Evolutionary conservation across 768 basidiomycete species (phyloP).

Genomic region (Russula foetens): DNA sequence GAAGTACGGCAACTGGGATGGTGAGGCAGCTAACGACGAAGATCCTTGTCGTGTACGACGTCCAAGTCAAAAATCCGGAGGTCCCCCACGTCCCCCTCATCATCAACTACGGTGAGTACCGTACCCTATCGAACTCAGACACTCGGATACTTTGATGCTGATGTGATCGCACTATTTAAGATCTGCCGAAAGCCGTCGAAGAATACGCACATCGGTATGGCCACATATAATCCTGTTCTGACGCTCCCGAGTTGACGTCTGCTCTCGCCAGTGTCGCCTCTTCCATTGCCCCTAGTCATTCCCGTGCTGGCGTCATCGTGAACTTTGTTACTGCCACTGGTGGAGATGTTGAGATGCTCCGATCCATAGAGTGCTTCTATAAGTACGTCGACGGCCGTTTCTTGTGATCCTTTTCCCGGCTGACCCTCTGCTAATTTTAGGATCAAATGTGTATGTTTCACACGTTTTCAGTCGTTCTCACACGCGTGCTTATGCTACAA

Average conservation of each 20-base stretch:
- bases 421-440: conserved; percentile 17
- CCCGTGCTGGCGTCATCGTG: conserved; percentile 85
- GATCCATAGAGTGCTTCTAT: conserved; percentile 98
- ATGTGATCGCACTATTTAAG: conserved; percentile 31
- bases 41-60: conserved; percentile 88
- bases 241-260: conserved; percentile 13
- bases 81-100: conserved; percentile 86
- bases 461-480: background rate
- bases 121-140: background rate
- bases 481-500: conserved; percentile 18
- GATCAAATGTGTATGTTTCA: conserved; percentile 70
- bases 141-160: background rate
- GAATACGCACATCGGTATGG: conserved; percentile 90
- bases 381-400: conserved; percentile 45
- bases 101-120: conserved; percentile 87
- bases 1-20: conserved; percentile 45
- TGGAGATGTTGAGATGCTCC: conserved; percentile 96
- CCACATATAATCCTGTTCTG: background rate
- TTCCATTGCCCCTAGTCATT: conserved; percentile 77
- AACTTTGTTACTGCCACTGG: conserved; percentile 98
- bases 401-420: background rate
- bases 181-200: conserved; percentile 91
- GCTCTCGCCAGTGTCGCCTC: conserved; percentile 57
- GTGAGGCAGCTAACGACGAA: conserved; percentile 62
- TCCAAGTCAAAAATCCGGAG: conserved; percentile 85